phyloP scores from a whole-genome alignment of 2,329 filamentous ascomycete genomes.

The Aureobasidium sp. region DNA sequence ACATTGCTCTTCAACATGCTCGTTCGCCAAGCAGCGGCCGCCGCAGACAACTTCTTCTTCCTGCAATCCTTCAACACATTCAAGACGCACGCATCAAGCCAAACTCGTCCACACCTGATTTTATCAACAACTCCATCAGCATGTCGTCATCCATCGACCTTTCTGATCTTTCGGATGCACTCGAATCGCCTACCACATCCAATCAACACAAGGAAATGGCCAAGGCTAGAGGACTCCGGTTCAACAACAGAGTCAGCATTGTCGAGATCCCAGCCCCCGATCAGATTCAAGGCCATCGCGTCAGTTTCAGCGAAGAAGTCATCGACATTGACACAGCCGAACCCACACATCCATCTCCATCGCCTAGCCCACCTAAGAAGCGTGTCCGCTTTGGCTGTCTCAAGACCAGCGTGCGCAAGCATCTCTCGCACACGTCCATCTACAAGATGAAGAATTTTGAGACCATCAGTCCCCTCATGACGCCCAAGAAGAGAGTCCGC shows the following conservation, averaged over 20 bases:
- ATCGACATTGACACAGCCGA: constrained; percentile 11
- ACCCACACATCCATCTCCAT: not conserved
- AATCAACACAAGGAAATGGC: not conserved
- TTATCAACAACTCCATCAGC: not conserved
- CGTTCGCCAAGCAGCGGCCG: not conserved
- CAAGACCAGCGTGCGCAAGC: not conserved
- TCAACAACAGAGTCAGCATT: constrained; percentile 7
- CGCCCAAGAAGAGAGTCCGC: constrained; percentile 5
- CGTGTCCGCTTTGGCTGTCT: constrained; percentile 12
- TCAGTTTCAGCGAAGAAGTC: constrained; percentile 10
- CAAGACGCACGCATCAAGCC: not conserved
- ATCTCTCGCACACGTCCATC: constrained; percentile 7
- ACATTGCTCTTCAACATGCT: not conserved
- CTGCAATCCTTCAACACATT: constrained; percentile 3
- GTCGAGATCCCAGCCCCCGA: constrained; percentile 2
- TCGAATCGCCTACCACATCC: not conserved
- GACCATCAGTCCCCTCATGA: constrained; percentile 5
- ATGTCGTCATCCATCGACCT: constrained; percentile 2
- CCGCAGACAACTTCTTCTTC: not conserved
- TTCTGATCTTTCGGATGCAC: not conserved
- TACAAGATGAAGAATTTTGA: constrained; percentile 12
- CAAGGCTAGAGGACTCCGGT: constrained; percentile 6
- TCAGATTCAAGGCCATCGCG: not conserved
- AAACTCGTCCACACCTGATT: not conserved
- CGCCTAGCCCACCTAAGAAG: not conserved